Evolutionary conservation across 371 early-diverging fungal genomes (phyloP).

Genomic region (Nosema muscidifuracis): DNA sequence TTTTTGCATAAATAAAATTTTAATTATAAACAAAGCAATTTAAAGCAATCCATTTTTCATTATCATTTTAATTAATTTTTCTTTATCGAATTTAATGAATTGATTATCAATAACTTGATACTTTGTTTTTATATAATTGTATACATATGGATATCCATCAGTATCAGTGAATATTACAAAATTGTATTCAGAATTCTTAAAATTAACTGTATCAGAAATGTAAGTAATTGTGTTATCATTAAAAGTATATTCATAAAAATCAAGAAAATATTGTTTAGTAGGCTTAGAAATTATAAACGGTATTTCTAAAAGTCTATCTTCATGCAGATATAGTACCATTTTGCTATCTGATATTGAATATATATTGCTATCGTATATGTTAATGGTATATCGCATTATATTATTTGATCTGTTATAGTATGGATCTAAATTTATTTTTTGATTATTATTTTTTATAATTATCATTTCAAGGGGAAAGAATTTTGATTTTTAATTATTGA

Average conservation of each 20-base stretch:
- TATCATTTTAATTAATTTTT: no score
- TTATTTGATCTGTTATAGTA: neutral
- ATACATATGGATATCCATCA: neutral
- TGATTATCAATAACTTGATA: neutral
- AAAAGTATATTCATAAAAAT: neutral
- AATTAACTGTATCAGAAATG: neutral
- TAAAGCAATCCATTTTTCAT: no score
- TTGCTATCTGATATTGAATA: neutral
- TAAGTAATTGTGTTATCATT: no score
- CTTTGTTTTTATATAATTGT: neutral
- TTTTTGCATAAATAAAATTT: no score
- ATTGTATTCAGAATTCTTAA: neutral
- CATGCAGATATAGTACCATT: neutral
- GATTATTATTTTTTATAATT: neutral
- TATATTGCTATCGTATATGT: neutral
- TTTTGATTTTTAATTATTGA: no score
- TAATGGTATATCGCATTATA: neutral
- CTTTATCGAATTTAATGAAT: neutral
- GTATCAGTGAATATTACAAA: neutral
- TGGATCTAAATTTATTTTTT: neutral
- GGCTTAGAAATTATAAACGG: neutral
- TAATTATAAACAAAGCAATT: no score
- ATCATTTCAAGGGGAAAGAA: neutral
- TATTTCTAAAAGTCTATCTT: neutral
- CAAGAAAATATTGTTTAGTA: neutral